Evolutionary conservation across 805 yeast genomes (phyloP).

Genomic region (Ogataea thermomethanolica): DNA sequence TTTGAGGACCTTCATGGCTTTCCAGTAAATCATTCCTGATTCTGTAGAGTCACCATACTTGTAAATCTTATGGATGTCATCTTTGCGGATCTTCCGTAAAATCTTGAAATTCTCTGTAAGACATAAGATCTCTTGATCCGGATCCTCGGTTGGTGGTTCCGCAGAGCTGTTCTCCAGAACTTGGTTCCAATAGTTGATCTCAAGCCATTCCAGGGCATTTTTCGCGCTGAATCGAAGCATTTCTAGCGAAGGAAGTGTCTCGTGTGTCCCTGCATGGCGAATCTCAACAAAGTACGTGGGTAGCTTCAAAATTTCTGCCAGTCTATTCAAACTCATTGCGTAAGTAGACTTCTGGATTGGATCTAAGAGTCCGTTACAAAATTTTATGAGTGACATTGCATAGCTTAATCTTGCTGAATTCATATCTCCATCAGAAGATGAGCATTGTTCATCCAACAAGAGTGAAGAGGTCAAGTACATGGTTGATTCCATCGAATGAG

Average conservation of each 20-base stretch:
- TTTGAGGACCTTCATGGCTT: conserved; percentile 29
- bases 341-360: conserved; percentile 75
- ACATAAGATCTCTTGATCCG: conserved; percentile 7
- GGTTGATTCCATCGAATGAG: conserved; percentile 72
- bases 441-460: conserved; percentile 38
- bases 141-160: conserved; percentile 24
- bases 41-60: conserved; percentile 44
- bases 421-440: conserved; percentile 25
- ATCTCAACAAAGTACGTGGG: conserved; percentile 86
- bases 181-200: conserved; percentile 66
- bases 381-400: conserved; percentile 72
- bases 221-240: conserved; percentile 58
- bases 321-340: conserved; percentile 72
- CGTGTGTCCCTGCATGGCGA: conserved; percentile 91
- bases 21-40: conserved; percentile 43
- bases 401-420: conserved; percentile 49
- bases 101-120: conserved; percentile 40
- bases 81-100: conserved; percentile 49
- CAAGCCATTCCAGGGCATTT: conserved; percentile 73
- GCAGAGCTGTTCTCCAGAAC: conserved; percentile 22
- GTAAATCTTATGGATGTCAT: conserved; percentile 36
- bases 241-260: conserved; percentile 66
- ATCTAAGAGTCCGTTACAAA: conserved; percentile 89
- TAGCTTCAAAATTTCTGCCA: conserved; percentile 66
- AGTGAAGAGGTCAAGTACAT: conserved; percentile 51